Conservation (phyloP, 2,329 filamentous ascomycete genomes). For the Talaromyces pinophilus region DNA sequence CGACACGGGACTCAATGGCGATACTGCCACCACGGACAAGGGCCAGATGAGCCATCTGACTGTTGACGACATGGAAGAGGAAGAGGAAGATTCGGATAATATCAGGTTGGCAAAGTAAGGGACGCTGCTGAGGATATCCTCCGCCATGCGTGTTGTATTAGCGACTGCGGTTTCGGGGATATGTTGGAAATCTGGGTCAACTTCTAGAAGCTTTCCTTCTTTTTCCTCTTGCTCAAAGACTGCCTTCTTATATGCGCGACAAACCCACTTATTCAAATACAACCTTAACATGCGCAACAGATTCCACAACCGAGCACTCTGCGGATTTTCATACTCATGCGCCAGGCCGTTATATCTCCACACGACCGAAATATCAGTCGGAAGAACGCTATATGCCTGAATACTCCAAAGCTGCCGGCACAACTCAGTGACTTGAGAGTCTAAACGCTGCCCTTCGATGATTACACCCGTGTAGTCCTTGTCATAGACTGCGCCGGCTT, state of each 20-base stretch:
- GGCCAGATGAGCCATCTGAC: slow-evolving; percentile 2
- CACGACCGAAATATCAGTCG: background rate
- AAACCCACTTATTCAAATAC: slow-evolving; percentile 1
- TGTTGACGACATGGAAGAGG: background rate
- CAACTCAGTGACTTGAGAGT: background rate
- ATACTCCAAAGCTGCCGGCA: background rate
- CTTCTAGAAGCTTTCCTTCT: background rate
- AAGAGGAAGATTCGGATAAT: background rate
- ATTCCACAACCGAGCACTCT: slow-evolving; percentile 1
- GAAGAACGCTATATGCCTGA: background rate
- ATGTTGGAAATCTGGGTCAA: background rate
- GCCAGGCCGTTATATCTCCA: background rate
- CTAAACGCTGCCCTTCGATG: background rate
- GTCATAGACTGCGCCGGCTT: background rate
- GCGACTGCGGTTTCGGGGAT: background rate
- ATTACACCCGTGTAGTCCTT: background rate
- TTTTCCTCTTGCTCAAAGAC: background rate
- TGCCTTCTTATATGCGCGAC: background rate
- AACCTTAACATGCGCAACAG: slow-evolving; percentile 1
- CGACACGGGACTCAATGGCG: background rate
- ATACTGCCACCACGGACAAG: background rate
- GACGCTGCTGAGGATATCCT: background rate
- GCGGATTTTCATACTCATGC: slow-evolving; percentile 4
- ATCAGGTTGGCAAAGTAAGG: background rate
- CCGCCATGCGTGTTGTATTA: background rate